Conservation (phyloP, 805 yeast genomes). For the Kurtzmaniella fragi region DNA sequence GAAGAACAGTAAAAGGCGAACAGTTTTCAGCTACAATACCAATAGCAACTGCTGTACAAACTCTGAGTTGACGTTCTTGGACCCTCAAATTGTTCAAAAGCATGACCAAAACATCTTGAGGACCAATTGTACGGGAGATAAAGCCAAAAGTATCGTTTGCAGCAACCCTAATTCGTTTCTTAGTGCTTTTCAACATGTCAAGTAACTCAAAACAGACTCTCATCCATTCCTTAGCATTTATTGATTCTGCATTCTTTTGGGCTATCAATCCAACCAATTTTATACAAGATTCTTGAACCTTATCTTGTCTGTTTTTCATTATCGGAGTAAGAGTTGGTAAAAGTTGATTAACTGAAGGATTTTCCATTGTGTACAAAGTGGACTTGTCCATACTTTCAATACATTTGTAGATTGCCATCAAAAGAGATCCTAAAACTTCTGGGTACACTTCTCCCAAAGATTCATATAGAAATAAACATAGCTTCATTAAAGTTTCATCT, state of each 20-base stretch:
- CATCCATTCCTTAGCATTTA: constrained; percentile 96
- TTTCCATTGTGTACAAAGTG: constrained; percentile 43
- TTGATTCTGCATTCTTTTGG: constrained; percentile 68
- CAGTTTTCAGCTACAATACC: constrained; percentile 95
- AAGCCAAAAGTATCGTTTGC: constrained; percentile 90
- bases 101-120: constrained; percentile 87
- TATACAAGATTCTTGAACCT: constrained; percentile 82
- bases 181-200: constrained; percentile 81
- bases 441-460: constrained; percentile 94
- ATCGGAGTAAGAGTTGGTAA: constrained; percentile 90
- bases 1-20: constrained; percentile 87
- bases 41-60: constrained; percentile 96
- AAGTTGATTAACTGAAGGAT: constrained; percentile 77
- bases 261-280: constrained; percentile 81
- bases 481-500: constrained; percentile 54
- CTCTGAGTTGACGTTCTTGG: constrained; percentile 94
- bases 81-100: constrained; percentile 79
- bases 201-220: constrained; percentile 85
- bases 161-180: constrained; percentile 69
- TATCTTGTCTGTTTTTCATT: constrained; percentile 80
- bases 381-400: constrained; percentile 56
- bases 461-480: constrained; percentile 78
- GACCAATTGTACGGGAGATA: constrained; percentile 91
- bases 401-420: constrained; percentile 65
- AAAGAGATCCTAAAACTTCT: constrained; percentile 82